phyloP scores from a whole-genome alignment of 2,329 filamentous ascomycete genomes.

The Aspergillus texensis region DNA sequence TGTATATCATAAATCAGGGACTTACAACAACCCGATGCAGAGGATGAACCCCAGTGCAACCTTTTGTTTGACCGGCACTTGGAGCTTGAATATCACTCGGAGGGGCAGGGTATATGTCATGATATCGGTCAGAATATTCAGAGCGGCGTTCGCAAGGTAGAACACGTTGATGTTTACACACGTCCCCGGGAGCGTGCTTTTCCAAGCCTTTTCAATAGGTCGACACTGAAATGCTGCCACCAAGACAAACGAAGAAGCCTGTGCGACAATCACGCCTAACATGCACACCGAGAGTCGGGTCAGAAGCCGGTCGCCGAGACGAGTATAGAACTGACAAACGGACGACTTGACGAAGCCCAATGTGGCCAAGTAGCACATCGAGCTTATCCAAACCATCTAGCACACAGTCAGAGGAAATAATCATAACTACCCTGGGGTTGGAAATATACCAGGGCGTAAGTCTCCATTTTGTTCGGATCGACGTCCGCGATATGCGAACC shows the following conservation, averaged over 20 bases:
- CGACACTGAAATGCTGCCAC: conserved; percentile 50
- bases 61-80: conserved; percentile 53
- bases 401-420: background rate
- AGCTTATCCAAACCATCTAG: conserved; percentile 50
- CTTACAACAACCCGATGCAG: conserved; percentile 52
- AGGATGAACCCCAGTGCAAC: conserved; percentile 53
- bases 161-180: conserved; percentile 55
- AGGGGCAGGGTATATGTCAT: conserved; percentile 57
- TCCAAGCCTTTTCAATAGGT: conserved; percentile 46
- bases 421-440: too few relatives aligned
- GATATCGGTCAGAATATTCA: conserved; percentile 64
- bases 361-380: conserved; percentile 52
- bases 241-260: conserved; percentile 46
- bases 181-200: conserved; percentile 34
- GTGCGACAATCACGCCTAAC: conserved; percentile 44
- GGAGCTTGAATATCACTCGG: conserved; percentile 48
- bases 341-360: conserved; percentile 54
- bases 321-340: conserved; percentile 50
- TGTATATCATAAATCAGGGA: background rate
- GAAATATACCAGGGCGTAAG: conserved; percentile 15
- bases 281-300: conserved; percentile 42
- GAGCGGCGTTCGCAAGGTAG: conserved; percentile 57
- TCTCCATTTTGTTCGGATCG: conserved; percentile 10
- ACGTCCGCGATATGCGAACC: conserved; percentile 20
- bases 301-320: conserved; percentile 45